Percentiles rank a stretch among this genome's conserved stretches.
These are phyloP conservation scores for Starmerella geochares DNA, from an alignment of 805 yeast genomes.

Conservation along the genomic window DNA sequence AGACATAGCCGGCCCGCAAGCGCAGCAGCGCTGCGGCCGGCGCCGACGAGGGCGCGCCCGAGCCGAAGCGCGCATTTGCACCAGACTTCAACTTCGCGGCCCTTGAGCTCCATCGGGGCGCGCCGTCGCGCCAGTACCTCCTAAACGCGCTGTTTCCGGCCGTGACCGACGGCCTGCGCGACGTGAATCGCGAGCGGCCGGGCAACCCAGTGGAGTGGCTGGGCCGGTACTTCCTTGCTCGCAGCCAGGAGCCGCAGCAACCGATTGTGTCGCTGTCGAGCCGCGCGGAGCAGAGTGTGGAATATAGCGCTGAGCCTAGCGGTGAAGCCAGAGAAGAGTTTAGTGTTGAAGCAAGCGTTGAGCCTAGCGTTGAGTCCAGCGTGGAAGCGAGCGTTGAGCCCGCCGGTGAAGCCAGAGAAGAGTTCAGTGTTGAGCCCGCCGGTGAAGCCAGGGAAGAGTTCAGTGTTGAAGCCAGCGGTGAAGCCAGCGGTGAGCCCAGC, in stretches of 20 bases:
- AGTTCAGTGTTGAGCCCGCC: not conserved
- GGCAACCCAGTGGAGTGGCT: slow-evolving; percentile 24
- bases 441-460: not conserved
- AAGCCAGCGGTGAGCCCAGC: no score
- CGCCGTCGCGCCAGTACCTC: slow-evolving; percentile 58
- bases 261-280: not conserved
- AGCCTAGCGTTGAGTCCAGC: not conserved
- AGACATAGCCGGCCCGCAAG: not conserved
- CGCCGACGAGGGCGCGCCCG: not conserved
- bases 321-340: not conserved
- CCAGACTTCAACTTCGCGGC: not conserved
- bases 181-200: slow-evolving; percentile 37
- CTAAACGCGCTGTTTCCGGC: slow-evolving; percentile 55
- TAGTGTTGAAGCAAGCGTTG: not conserved
- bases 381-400: not conserved
- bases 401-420: not conserved
- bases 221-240: slow-evolving; percentile 21
- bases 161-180: slow-evolving; percentile 52
- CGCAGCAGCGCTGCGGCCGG: slow-evolving; percentile 1
- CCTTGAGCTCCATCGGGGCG: slow-evolving; percentile 43
- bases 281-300: not conserved
- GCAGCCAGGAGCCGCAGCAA: slow-evolving; percentile 1
- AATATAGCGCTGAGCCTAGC: not conserved
- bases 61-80: slow-evolving; percentile 3
- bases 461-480: not conserved